Evolutionary conservation across 768 basidiomycete species (phyloP), one percentile per base, ranked within the genome.

Genomic region (Mycena polygramma): DNA sequence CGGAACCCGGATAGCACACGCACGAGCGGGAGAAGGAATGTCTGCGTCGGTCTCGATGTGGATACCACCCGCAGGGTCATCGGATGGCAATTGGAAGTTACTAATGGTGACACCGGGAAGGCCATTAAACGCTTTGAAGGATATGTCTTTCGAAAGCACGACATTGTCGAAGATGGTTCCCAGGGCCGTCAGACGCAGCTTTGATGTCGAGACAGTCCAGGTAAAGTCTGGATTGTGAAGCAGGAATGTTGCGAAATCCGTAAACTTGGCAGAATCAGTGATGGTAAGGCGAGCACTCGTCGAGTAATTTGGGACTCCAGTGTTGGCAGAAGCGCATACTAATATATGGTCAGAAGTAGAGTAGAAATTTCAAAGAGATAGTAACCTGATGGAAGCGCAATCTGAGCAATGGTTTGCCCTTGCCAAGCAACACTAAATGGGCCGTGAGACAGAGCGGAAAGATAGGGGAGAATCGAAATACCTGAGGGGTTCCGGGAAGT

Each of bases 81-180:
- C 91, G 5, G 86, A 86, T 0, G 92, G 92, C 65, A 93, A 83
- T 75, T 89, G 81, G 82, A 93, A 93, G 79, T 92, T 90, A 70
- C 84, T 88, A 76, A 93, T 91, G 8, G 87, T 89, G 51, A 92
- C 89, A 8, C 91, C 91, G 10, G 90, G 90, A 9, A 94, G 81
- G 37, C 86, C 86, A 68, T 93, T 90, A 78, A 93, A 93, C 7
- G 91, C 92, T 74, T 88, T 90, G 81, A 93, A 86, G 6, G 87
- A 79, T 46, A 93, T 76, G 2, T 83, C 81, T 79, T 93, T 93
- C 55, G 82, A 85, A 43, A 94, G 83, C 0, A 83, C 81, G 36
- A 93, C 87, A 66, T 87, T 85, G 69, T 92, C 89, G 71, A 93
- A 93, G 71, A 89, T 87, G 14, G 90, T 91, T 19, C 90, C 90